These are phyloP conservation scores for Rhododendron molle DNA, from an alignment of 148 eudicot genomes.

Conservation along the genomic window DNA sequence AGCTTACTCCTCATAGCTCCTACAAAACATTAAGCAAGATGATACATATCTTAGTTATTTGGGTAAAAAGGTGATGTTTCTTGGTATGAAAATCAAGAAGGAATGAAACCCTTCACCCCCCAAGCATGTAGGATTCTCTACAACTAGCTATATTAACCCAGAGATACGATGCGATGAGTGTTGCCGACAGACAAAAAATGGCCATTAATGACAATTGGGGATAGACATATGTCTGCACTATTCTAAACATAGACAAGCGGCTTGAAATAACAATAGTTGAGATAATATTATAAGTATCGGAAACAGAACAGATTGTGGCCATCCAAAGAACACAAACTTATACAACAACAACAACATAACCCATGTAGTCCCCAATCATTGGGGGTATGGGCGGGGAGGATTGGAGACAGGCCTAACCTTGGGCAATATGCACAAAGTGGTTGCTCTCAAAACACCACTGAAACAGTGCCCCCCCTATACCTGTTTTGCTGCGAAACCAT, in stretches of 20 bases:
- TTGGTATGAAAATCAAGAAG: neutral
- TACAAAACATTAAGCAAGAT: slow-evolving; percentile 8
- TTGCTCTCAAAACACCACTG: too few relatives aligned
- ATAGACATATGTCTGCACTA: neutral
- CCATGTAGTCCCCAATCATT: too few relatives aligned
- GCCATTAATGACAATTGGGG: neutral
- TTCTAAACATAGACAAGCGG: neutral
- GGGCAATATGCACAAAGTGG: too few relatives aligned
- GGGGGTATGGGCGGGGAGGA: too few relatives aligned
- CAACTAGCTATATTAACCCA: neutral
- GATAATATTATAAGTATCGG: neutral
- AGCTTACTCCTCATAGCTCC: neutral
- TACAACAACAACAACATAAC: too few relatives aligned
- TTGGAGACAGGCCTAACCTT: too few relatives aligned
- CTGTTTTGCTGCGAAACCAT: too few relatives aligned
- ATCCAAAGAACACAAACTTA: neutral
- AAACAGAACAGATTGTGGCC: neutral
- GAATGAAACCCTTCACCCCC: neutral
- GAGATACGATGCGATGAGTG: neutral
- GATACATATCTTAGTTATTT: neutral
- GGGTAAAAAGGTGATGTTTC: neutral
- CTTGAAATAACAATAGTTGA: neutral
- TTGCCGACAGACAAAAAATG: neutral
- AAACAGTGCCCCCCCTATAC: too few relatives aligned
- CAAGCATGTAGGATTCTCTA: neutral